Evolutionary conservation across 768 basidiomycete species (phyloP), one percentile per base, ranked within the genome.

Genomic region (Boletus subparvulus): DNA sequence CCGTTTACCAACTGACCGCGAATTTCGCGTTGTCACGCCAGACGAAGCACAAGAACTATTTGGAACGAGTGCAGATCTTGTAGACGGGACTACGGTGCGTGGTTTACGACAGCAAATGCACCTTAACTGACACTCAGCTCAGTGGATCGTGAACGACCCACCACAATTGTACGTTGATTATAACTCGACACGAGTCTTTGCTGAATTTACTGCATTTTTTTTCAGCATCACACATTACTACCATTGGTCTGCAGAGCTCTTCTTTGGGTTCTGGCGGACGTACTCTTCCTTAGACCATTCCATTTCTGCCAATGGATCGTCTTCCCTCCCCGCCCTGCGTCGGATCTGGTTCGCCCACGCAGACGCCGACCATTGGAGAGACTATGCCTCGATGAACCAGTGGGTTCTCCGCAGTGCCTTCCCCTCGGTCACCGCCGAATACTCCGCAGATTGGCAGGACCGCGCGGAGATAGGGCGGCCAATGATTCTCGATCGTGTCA

Each of bases 341-440:
- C 87, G 90, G 13, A 74, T 94, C 61, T 71, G 92, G 62, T 94
- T 97, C 73, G 78, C 84, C 44, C 87, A 87, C 57, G 72, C 88
- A 13, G 85, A 88, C 61, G 83, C 84, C 12, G 80, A 78, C 49
- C 86, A 91, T 63, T 97, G 94, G 94, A 84, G 92, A 19, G 94
- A 97, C 73, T 94, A 94, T 60, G 85, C 94, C 7, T 75, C 79
- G 36, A 94, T 97, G 93, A 96, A 96, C 71, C 84, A 94, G 74
- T 92, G 83, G 80, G 83, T 94, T 46, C 76, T 92, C 26, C 86
- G 88, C 47, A 82, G 85, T 32, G 80, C 85, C 55, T 93, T 96
- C 70, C 94, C 94, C 2, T 89, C 87, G 3, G 76, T 85, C 52
- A 81, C 83, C 1, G 83, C 90, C 75, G 93, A 95, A 70, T 95